Base-by-base conservation (phyloP, 495 filamentous ascomycete genomes). In the Neurospora sp. region DNA sequence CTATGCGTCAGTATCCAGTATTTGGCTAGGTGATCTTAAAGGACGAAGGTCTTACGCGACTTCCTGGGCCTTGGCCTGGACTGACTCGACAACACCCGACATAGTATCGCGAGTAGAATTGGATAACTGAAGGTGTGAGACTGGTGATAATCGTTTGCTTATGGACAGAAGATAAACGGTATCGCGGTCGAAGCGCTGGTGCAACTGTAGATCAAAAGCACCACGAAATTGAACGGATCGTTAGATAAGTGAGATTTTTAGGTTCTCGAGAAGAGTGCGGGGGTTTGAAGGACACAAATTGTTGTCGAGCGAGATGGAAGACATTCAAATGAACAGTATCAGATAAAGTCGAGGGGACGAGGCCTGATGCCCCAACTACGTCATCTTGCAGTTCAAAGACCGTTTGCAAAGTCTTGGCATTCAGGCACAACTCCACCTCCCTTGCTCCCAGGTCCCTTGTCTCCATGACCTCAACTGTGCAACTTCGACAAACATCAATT, bases 21-120 rank as follows among this genome's bases (percentile, higher is more conserved):
- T 66, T 14, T 6, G 27, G 54, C 54, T 14, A 66, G 54, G 38
- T 38, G 18, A n/a, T 16, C 11, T 11, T 31, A 4, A 59, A 31
- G 16, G 14, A 72, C 5, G 41, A 27, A 16, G 3, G 54, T 80
- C 86, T 75, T 77, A 87, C 85, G 83, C 84, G 70, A 87, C 82
- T 77, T 87, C 83, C 70, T 86, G 84, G 48, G 87, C 87, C 76
- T 82, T 86, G 27, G 78, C 75, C 72, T 81, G 79, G 10, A 82
- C 70, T 38, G 79, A 78, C 44, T 79, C 75, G 14, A 80, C 76
- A 39, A 84, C 62, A 35, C 54, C 54, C 7, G 54, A 37, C 54
- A 66, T 66, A 9, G 54, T 66, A 35, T 35, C 54, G 54, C 7
- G 27, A 66, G 12, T 35, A 59, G 42, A 59, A 11, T 2, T 59